Evolutionary conservation across 2,329 filamentous ascomycete species (phyloP).

Genomic region (Colletotrichum sp.): DNA sequence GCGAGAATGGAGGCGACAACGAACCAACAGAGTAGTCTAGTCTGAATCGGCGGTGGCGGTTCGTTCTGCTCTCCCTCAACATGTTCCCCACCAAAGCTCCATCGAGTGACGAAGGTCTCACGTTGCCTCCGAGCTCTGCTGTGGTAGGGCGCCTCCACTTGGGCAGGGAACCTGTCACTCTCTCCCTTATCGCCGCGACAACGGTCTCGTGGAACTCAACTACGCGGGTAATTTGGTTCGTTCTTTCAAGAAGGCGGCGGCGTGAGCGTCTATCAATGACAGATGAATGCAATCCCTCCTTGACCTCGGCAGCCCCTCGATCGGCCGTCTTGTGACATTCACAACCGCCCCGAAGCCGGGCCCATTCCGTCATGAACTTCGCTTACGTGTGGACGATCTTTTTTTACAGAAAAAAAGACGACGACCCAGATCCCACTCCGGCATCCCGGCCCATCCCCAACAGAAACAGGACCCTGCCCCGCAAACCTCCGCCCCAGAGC

Average conservation of each 20-base stretch:
- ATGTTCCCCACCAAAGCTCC: constrained; percentile 17
- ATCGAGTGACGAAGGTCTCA: constrained; percentile 17
- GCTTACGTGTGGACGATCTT: background rate
- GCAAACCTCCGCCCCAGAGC: constrained; percentile 12
- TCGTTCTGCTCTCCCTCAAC: constrained; percentile 5
- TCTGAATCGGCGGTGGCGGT: constrained; percentile 6
- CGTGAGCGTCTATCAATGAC: background rate
- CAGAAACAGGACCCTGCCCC: constrained; percentile 23
- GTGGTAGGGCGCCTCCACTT: background rate
- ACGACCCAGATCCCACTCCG: constrained; percentile 11
- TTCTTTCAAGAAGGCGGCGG: background rate
- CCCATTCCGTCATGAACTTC: background rate
- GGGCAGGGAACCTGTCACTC: background rate
- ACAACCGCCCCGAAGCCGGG: background rate
- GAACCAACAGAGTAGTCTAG: background rate
- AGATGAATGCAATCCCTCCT: background rate
- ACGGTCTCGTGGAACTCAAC: background rate
- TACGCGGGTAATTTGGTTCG: background rate
- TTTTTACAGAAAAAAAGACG: constrained; percentile 1
- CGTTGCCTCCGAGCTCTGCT: constrained; percentile 8
- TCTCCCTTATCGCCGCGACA: constrained; percentile 9
- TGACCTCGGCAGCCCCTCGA: constrained; percentile 6
- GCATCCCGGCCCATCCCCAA: constrained; percentile 21
- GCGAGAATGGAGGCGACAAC: background rate
- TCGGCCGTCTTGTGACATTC: background rate